A percentile compares a stretch with the other conserved stretches of the same genome.
Evolutionary conservation across 1,284 basidiomycete species (phyloP).

Genomic region (Fomitopsis schrenkii): DNA sequence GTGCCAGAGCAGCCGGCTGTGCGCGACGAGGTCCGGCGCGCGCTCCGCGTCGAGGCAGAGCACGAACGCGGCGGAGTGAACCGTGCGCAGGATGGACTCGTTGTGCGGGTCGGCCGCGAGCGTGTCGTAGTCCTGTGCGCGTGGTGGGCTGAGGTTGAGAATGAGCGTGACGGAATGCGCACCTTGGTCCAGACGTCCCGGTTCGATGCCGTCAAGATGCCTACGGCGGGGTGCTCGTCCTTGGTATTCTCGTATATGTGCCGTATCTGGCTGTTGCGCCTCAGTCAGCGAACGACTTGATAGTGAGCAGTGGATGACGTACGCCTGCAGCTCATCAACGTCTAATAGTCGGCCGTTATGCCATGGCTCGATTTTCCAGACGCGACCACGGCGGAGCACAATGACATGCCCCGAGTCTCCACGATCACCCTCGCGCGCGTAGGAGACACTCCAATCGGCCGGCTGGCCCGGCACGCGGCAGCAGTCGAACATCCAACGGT

Average conservation of each 20-base stretch:
- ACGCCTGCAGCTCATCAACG: slow-evolving; percentile 68
- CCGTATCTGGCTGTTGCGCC: slow-evolving; percentile 58
- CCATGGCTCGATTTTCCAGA: slow-evolving; percentile 70
- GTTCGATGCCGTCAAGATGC: slow-evolving; percentile 73
- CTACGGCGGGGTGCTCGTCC: slow-evolving; percentile 67
- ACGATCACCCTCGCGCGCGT: slow-evolving; percentile 55
- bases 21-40: slow-evolving; percentile 49
- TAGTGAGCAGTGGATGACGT: slow-evolving; percentile 10
- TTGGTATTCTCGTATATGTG: slow-evolving; percentile 66
- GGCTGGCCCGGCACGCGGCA: slow-evolving; percentile 74
- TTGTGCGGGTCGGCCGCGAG: slow-evolving; percentile 59
- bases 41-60: slow-evolving; percentile 70
- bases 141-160: background rate
- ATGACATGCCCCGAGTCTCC: slow-evolving; percentile 76
- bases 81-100: slow-evolving; percentile 57
- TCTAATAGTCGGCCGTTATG: slow-evolving; percentile 59
- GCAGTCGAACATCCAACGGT: slow-evolving; percentile 93
- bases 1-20: slow-evolving; percentile 73
- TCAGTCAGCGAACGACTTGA: background rate
- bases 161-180: slow-evolving; percentile 7
- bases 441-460: slow-evolving; percentile 74
- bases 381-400: slow-evolving; percentile 72
- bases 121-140: slow-evolving; percentile 55
- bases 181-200: slow-evolving; percentile 86
- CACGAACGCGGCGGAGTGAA: slow-evolving; percentile 81